A percentile compares a stretch with the other conserved stretches of the same genome.
phyloP scores from a whole-genome alignment of 2,329 filamentous ascomycete genomes.

The Aspergillus carbonarius region DNA sequence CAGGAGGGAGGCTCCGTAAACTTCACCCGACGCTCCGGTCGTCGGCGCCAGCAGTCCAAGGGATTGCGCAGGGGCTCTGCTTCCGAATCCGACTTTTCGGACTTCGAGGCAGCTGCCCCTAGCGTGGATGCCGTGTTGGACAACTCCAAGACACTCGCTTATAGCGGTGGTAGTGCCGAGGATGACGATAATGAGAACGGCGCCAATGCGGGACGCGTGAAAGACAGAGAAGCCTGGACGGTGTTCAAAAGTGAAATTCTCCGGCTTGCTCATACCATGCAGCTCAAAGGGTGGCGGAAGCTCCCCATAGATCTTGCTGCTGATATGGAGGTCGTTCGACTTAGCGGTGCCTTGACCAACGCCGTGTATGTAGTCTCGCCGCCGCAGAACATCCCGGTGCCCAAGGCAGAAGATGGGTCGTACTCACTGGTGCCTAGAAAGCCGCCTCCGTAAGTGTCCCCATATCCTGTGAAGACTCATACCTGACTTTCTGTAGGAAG shows the following conservation, averaged over 20 bases:
- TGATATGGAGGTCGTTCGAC: constrained; percentile 47
- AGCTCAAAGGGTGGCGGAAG: constrained; percentile 86
- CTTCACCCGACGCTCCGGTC: constrained; percentile 23
- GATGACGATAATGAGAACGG: constrained; percentile 44
- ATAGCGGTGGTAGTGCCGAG: constrained; percentile 57
- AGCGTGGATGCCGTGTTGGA: constrained; percentile 81
- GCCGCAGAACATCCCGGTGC: constrained; percentile 60
- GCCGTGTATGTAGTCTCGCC: constrained; percentile 93
- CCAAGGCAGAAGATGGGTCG: constrained; percentile 41
- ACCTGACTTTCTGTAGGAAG: constrained; percentile 52
- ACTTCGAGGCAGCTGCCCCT: constrained; percentile 80
- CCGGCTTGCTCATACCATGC: constrained; percentile 81
- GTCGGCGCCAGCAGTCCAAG: constrained; percentile 37
- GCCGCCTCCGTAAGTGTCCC: constrained; percentile 53
- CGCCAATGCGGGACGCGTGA: constrained; percentile 54
- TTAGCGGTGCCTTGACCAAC: constrained; percentile 90
- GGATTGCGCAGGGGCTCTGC: constrained; percentile 53
- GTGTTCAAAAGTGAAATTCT: constrained; percentile 90
- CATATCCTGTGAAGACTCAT: neutral
- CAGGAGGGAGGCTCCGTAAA: constrained; percentile 23
- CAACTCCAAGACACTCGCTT: constrained; percentile 84
- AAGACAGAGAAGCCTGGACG: constrained; percentile 76
- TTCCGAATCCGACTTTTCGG: constrained; percentile 81
- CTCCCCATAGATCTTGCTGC: constrained; percentile 57
- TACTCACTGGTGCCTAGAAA: constrained; percentile 42